A percentile compares a stretch with the other conserved stretches of the same genome.
Conservation (phyloP, 2,329 filamentous ascomycete genomes). For the Colletotrichum sp. region DNA sequence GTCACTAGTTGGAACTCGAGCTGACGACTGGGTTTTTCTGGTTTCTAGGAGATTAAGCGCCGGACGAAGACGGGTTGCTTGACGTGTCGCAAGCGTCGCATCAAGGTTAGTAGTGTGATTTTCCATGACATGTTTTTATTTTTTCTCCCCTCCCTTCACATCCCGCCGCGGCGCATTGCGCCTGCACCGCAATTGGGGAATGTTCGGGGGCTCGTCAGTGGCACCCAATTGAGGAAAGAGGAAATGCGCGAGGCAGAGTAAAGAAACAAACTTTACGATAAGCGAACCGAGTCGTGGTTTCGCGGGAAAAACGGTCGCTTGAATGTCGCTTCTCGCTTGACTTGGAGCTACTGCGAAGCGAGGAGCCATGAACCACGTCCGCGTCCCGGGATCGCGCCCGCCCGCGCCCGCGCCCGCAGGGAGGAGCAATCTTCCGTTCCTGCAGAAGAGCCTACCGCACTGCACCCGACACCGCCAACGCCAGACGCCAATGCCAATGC, state of each 20-base stretch:
- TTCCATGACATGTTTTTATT: slow-evolving; percentile 18
- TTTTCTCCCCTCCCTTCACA: neutral
- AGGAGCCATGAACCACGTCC: slow-evolving; percentile 24
- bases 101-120: slow-evolving; percentile 57
- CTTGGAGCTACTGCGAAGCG: slow-evolving; percentile 39
- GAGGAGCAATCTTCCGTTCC: slow-evolving; percentile 19
- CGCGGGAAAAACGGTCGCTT: slow-evolving; percentile 20
- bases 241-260: slow-evolving; percentile 3
- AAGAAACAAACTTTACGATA: slow-evolving; percentile 22
- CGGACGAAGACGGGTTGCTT: slow-evolving; percentile 68
- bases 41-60: slow-evolving; percentile 63
- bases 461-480: neutral
- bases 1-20: neutral
- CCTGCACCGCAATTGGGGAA: neutral
- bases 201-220: neutral
- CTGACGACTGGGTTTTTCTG: slow-evolving; percentile 8
- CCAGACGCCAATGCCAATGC: neutral
- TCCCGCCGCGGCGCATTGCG: neutral
- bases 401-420: slow-evolving; percentile 10
- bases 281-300: slow-evolving; percentile 20
- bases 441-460: slow-evolving; percentile 5
- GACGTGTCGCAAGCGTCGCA: slow-evolving; percentile 65
- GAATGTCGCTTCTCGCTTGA: slow-evolving; percentile 40
- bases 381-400: slow-evolving; percentile 12
- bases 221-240: neutral